Conservation (phyloP, 805 yeast genomes). For the Nakazawaea wickerhamii region DNA sequence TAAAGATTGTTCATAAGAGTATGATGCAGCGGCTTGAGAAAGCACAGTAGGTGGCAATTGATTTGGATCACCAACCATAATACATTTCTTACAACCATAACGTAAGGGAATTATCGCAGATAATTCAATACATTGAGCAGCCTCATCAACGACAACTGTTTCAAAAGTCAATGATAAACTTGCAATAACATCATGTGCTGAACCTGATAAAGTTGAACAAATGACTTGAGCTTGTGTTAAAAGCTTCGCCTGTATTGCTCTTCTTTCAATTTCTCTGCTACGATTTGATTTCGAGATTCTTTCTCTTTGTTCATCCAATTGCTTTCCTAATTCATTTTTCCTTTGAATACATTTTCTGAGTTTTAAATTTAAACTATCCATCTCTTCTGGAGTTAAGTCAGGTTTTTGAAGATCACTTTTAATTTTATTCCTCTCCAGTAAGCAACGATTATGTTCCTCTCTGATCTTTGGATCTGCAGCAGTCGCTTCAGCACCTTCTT, state of each 20-base stretch:
- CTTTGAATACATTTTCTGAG: conserved; percentile 53
- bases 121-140: conserved; percentile 93
- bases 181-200: conserved; percentile 84
- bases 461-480: conserved; percentile 44
- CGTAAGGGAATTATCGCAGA: conserved; percentile 88
- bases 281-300: conserved; percentile 61
- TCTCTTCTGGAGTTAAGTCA: conserved; percentile 31
- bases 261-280: conserved; percentile 70
- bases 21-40: conserved; percentile 78
- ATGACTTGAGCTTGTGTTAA: conserved; percentile 75
- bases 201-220: conserved; percentile 89
- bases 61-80: conserved; percentile 98
- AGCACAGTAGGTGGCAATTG: conserved; percentile 96
- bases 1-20: conserved; percentile 81
- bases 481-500: conserved; percentile 29
- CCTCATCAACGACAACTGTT: conserved; percentile 93
- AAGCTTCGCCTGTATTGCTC: conserved; percentile 69
- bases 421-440: conserved; percentile 52
- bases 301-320: conserved; percentile 77
- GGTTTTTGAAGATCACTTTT: conserved; percentile 30
- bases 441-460: conserved; percentile 44
- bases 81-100: conserved; percentile 85
- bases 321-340: conserved; percentile 65
- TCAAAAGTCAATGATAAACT: conserved; percentile 73
- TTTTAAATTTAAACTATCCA: conserved; percentile 41